Evolutionary conservation across 169 alveolate species (phyloP).

Genomic region (Sarcocystis neurona): DNA sequence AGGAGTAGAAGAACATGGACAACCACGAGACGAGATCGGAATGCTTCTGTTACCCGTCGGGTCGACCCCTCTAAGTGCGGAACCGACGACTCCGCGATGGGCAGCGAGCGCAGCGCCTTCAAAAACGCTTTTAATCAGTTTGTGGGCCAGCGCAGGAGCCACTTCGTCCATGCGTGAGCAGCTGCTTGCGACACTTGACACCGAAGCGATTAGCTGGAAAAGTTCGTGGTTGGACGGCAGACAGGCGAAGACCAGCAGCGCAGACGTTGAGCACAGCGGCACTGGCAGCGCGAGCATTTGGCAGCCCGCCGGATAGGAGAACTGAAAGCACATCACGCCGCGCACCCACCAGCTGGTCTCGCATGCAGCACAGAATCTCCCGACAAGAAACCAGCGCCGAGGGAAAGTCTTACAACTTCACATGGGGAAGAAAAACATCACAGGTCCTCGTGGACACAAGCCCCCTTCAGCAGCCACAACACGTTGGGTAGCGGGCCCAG

Average conservation of each 20-base stretch:
- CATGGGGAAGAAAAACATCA: too few relatives aligned
- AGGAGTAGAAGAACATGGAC: neutral
- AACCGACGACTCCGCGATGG: neutral
- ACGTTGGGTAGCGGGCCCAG: too few relatives aligned
- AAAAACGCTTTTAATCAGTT: constrained; percentile 12
- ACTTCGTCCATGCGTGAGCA: constrained; percentile 19
- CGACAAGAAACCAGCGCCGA: too few relatives aligned
- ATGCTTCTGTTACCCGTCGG: constrained; percentile 28
- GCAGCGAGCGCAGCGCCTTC: constrained; percentile 23
- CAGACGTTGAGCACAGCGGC: constrained; percentile 39
- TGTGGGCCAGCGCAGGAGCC: constrained; percentile 38
- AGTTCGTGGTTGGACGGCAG: constrained; percentile 46
- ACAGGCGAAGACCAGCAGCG: constrained; percentile 36
- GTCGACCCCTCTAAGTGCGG: constrained; percentile 39
- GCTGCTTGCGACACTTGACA: constrained; percentile 37
- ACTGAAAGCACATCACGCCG: neutral
- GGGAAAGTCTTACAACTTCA: too few relatives aligned
- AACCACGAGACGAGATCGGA: too few relatives aligned
- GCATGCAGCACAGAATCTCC: too few relatives aligned
- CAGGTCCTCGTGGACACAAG: too few relatives aligned
- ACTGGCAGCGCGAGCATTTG: constrained; percentile 18
- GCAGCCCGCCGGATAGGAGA: constrained; percentile 39
- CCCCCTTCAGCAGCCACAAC: too few relatives aligned
- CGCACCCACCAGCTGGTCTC: neutral
- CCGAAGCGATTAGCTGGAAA: constrained; percentile 7